Base-by-base conservation (phyloP, 805 yeast genomes). In the Myxozyma lipomycoides region DNA sequence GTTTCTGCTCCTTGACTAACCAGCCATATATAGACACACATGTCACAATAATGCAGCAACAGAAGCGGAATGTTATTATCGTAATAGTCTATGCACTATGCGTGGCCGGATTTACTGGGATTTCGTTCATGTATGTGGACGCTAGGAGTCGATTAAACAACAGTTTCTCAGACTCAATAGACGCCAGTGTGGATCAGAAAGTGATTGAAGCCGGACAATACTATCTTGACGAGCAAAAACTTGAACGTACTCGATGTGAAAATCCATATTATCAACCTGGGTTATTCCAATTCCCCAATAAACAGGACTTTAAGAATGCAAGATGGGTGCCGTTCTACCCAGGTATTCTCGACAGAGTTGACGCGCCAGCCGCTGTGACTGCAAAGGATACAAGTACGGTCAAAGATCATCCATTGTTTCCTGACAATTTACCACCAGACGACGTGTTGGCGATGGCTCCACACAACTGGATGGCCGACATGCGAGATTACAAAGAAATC, bases 401-500 rank as follows among this genome's bases (percentile, higher is more conserved):
- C 18, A 26, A 40, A 18, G 28, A 25, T n/a, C 17, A 24, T 2
- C 19, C 19, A 12, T 28, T 42, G n/a, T 43, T 32, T 21, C 41
- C 35, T 5, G 34, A 23, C 24, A 18, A 25, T 9, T 28, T 38
- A 12, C 34, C 40, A n/a, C 39, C 24, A 3, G 10, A 30, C 15
- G 30, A 39, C 25, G 25, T 46, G 4, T 15, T 21, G 26, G 21
- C 12, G 28, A 5, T 24, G 24, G 23, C 49, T 6, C 49, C 49
- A 3, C 30, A 21, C 22, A 46, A 46, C 19, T 46, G 49, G 49
- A 15, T 40, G 34, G 10, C 18, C n/a, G 46, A 34, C 17, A 15
- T 35, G 32, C 32, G 12, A 12, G 32, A 28, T 12, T 28, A 28
- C 32, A 9, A 7, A 7, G 32, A 28, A 7, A 7, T 28, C 12